A percentile compares a stretch with the other conserved stretches of the same genome.
Evolutionary conservation across 2,329 filamentous ascomycete species (phyloP).

Genomic region (Lecanicillium sp.): DNA sequence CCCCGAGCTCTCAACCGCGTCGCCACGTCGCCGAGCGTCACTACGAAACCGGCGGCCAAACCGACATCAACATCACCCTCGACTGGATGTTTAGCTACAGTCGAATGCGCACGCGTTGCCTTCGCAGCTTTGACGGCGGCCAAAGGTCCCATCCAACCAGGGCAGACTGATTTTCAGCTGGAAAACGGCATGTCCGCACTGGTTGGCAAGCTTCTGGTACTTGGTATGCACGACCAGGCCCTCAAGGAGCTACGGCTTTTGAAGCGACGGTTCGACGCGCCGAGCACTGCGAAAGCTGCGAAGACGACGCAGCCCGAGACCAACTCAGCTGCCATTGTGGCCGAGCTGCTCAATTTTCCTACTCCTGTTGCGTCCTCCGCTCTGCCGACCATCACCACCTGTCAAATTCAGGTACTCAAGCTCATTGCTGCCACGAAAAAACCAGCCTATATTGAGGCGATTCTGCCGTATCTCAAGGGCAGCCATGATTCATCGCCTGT

Average conservation of each 20-base stretch:
- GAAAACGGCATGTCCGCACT: constrained; percentile 68
- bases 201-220: constrained; percentile 54
- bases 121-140: constrained; percentile 57
- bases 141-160: constrained; percentile 44
- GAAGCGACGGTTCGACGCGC: constrained; percentile 52
- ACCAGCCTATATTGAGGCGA: constrained; percentile 49
- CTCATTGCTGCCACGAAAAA: constrained; percentile 55
- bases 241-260: constrained; percentile 60
- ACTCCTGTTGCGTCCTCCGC: constrained; percentile 33
- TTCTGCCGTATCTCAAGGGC: constrained; percentile 46
- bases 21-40: constrained; percentile 41
- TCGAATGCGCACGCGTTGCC: constrained; percentile 62
- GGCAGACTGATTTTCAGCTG: constrained; percentile 57
- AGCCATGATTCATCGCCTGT: constrained; percentile 48
- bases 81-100: constrained; percentile 45
- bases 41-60: constrained; percentile 23
- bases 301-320: constrained; percentile 22
- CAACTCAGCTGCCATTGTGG: constrained; percentile 29
- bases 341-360: constrained; percentile 57
- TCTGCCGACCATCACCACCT: constrained; percentile 49
- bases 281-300: constrained; percentile 17
- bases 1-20: constrained; percentile 54
- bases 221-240: constrained; percentile 61
- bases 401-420: constrained; percentile 58
- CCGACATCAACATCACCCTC: constrained; percentile 19